Evolutionary conservation across 2,329 filamentous ascomycete genomes (phyloP), one percentile per base, ranked within the genome.

Genomic region (Chaetothyriales sp.): DNA sequence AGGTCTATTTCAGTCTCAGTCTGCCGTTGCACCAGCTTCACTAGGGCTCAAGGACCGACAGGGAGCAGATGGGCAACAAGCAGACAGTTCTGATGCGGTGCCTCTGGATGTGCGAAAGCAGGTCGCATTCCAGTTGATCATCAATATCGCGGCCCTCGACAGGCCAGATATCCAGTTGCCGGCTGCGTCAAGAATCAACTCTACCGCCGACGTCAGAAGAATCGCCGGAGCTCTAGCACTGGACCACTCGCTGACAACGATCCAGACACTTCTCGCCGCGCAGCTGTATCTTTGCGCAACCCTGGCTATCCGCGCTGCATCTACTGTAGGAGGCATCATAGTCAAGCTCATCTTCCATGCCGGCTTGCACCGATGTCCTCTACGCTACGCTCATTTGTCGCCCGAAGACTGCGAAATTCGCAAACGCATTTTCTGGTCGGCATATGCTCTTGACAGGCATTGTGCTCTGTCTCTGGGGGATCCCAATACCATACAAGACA

Each of bases 291-390:
- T 75, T 2, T 65, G 73, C 2, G 66, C 69, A 0, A 69, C 61
- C 3, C 71, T 75, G 68, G 71, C 72, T 1, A 64, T 75, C 5
- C 67, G 72, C 19, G 67, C 68, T 6, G 73, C 73, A 0, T 74
- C 72, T 0, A 71, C 70, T 0, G 65, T 76, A 5, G 70, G 71
- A 20, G 73, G 73, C 3, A 65, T 70, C 18, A 62, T 75, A 5
- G 62, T 70, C 3, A 69, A 72, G 44, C 66, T 69, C 5, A 66
- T 76, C 46, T 70, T 72, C 20, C 72, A 75, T 55, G 68, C 71
- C 1, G 73, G 74, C 3, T 64, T 75, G 5, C 73, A 76, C 55
- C 66, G 73, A 2, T 76, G 74, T 54, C 74, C 74, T 0, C 70
- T 71, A 50, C 71, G 73, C 5, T 76, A 75, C 52, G 63, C 64